Evolutionary conservation across 176 grass and related monocot species (phyloP), one percentile per base, ranked within the genome.

Genomic region (Chrysopogon serrulatus): DNA sequence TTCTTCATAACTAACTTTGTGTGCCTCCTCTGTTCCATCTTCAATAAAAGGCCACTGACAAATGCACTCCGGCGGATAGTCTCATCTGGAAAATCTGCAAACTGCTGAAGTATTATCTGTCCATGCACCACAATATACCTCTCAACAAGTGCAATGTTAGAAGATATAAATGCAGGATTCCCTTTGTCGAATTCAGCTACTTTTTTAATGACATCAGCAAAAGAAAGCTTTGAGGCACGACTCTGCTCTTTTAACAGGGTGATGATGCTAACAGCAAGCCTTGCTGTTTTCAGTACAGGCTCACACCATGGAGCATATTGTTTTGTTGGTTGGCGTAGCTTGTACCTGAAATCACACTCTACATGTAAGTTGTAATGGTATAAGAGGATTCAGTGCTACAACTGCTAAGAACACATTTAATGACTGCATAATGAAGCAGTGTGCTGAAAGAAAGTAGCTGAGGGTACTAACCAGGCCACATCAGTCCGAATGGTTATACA

Each of bases 61-160:
- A 98, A 98, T 70, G 95, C 95, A 89, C 88, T 91, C 10, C 91
- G 90, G 23, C 88, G 88, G 77, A 98, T 98, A 56, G 81, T 93
- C 78, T 91, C 90, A 88, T 98, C 95, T 43, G 95, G 95, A 82
- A 91, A 98, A 78, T 98, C 95, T 81, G 92, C 79, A 84, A 98
- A 98, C 83, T 98, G 95, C 78, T 98, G 95, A 85, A 98, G 88
- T 77, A 98, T 93, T 65, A 98, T 98, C 71, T 94, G 92, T 37
- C 92, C 92, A 83, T 98, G 95, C 71, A 98, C 95, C 74, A 94
- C 90, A 88, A 94, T 83, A 72, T 94, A 98, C 68, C 92, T 88
- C 86, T 98, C 95, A 84, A 98, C 92, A 57, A 91, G 82, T 48
- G 57, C 27, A 18, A 88, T 73, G 49, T 91, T 94, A 32, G 92